phyloP scores from a whole-genome alignment of 495 filamentous ascomycete species.

The Tetracladium marchalianum region DNA sequence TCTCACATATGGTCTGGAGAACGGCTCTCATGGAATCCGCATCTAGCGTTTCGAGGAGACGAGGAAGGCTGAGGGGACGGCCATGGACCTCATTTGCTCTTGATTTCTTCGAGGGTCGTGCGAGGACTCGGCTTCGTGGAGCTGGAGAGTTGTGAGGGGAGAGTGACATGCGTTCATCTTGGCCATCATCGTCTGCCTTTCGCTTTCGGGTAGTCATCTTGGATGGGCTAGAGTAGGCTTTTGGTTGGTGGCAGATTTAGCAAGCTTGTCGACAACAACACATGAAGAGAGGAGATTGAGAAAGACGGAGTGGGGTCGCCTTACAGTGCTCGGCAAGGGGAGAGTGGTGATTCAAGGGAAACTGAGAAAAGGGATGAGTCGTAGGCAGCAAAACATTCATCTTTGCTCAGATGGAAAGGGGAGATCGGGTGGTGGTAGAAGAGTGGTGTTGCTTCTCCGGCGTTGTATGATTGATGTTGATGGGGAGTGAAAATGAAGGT shows the following conservation, averaged over 20 bases:
- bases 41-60: constrained; percentile 85
- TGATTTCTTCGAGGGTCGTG: constrained; percentile 49
- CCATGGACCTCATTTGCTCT: constrained; percentile 63
- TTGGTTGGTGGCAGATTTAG: constrained; percentile 14
- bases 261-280: constrained; percentile 16
- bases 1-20: constrained; percentile 78
- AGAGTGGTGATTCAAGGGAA: constrained; percentile 57
- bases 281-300: constrained; percentile 2
- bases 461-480: no score
- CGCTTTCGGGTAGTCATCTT: constrained; percentile 60
- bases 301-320: constrained; percentile 15
- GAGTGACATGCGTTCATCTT: constrained; percentile 75
- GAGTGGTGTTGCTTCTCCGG: no score
- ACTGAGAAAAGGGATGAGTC: constrained; percentile 59
- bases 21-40: constrained; percentile 70
- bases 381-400: constrained; percentile 44
- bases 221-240: constrained; percentile 42
- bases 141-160: constrained; percentile 77
- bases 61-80: constrained; percentile 67
- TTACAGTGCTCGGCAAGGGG: constrained; percentile 66
- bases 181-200: constrained; percentile 76
- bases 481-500: no score
- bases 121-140: constrained; percentile 48
- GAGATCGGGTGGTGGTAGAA: constrained; percentile 8
- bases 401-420: constrained; percentile 16